Percentiles rank a stretch among this genome's conserved stretches.
Evolutionary conservation across 2,329 filamentous ascomycete species (phyloP).

Genomic region (Beauveria asiatica): DNA sequence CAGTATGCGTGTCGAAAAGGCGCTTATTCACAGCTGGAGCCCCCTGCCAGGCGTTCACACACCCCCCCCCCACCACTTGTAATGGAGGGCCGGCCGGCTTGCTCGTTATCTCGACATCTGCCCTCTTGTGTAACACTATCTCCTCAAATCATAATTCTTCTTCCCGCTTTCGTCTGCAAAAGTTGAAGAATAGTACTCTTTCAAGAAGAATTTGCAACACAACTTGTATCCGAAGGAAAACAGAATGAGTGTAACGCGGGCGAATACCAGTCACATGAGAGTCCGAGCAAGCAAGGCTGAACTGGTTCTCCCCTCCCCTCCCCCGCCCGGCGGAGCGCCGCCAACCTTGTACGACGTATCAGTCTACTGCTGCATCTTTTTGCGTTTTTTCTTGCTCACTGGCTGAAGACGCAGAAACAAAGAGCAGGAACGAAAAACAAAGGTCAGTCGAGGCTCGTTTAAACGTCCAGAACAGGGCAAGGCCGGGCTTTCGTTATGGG

Average conservation of each 20-base stretch:
- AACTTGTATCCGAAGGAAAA: neutral
- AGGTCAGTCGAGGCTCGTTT: too few relatives aligned
- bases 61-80: neutral
- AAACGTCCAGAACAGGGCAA: too few relatives aligned
- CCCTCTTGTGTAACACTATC: constrained; percentile 4
- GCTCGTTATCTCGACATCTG: neutral
- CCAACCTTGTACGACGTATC: neutral
- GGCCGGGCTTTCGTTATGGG: too few relatives aligned
- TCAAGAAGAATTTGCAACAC: neutral
- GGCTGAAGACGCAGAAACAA: neutral
- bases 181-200: neutral
- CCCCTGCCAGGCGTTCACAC: neutral
- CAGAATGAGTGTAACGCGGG: neutral
- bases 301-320: neutral
- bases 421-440: too few relatives aligned
- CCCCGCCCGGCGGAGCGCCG: neutral
- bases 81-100: neutral
- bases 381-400: neutral
- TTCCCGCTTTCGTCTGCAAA: neutral
- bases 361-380: neutral
- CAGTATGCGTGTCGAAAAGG: neutral
- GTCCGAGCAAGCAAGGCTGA: constrained; percentile 1
- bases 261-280: neutral
- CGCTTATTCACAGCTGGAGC: neutral
- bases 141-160: neutral